These are phyloP conservation scores for Metschnikowia lochheadii DNA, from an alignment of 805 yeast genomes.

Conservation along the genomic window DNA sequence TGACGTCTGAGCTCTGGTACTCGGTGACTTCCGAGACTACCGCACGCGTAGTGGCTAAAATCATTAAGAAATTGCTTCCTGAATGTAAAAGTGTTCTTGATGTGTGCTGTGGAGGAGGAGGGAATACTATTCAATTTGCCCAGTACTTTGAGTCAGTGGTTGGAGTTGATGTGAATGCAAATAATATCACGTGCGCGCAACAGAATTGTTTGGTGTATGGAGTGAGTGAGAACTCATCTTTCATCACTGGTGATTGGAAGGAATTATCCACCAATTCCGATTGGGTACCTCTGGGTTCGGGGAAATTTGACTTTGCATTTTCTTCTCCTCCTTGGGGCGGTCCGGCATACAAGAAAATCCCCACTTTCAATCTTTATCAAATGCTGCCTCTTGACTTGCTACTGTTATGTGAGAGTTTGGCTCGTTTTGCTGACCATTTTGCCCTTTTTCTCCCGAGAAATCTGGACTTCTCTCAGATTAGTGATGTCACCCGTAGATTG, in stretches of 20 bases:
- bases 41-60: constrained; percentile 57
- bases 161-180: constrained; percentile 59
- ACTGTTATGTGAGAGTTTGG: constrained; percentile 40
- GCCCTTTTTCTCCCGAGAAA: constrained; percentile 64
- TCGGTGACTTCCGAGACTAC: constrained; percentile 82
- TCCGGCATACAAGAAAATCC: constrained; percentile 45
- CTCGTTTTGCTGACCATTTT: constrained; percentile 42
- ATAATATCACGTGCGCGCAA: constrained; percentile 60
- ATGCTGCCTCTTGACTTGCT: constrained; percentile 47
- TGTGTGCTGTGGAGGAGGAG: constrained; percentile 85
- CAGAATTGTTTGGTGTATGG: constrained; percentile 66
- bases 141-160: constrained; percentile 49
- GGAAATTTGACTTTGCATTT: constrained; percentile 50
- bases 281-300: constrained; percentile 34
- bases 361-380: constrained; percentile 42
- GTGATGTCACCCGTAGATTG: constrained; percentile 42
- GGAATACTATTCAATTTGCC: constrained; percentile 77
- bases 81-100: constrained; percentile 50
- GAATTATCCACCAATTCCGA: constrained; percentile 20
- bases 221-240: constrained; percentile 48
- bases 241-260: constrained; percentile 48
- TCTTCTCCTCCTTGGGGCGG: constrained; percentile 94
- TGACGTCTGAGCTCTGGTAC: constrained; percentile 77
- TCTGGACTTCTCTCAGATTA: constrained; percentile 49
- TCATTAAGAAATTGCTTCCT: constrained; percentile 50